Evolutionary conservation across 768 basidiomycete genomes (phyloP).

Genomic region (Boletus insuetus): DNA sequence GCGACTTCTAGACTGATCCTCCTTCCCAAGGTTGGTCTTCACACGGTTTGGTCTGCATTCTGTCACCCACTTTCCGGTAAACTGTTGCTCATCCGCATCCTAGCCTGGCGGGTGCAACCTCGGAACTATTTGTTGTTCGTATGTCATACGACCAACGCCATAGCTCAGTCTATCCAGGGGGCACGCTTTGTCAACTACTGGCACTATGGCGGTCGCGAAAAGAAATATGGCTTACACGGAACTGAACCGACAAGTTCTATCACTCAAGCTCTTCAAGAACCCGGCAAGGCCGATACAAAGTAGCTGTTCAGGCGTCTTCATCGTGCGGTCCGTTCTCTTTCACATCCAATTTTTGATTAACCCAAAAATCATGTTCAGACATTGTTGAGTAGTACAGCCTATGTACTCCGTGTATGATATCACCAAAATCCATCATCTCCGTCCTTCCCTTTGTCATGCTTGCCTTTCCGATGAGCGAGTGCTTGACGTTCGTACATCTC

Average conservation of each 20-base stretch:
- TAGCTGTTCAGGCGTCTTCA: conserved; percentile 1
- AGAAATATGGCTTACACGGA: conserved; percentile 45
- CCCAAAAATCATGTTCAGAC: conserved; percentile 3
- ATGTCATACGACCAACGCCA: conserved; percentile 88
- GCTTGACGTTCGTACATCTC: conserved; percentile 93
- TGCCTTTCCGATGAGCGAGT: conserved; percentile 72
- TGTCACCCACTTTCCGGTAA: neutral
- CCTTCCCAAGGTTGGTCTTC: conserved; percentile 63
- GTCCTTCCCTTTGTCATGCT: conserved; percentile 60
- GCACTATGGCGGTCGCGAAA: conserved; percentile 85
- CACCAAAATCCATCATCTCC: conserved; percentile 81
- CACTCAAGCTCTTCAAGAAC: conserved; percentile 48
- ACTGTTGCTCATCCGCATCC: conserved; percentile 4
- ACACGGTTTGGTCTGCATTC: conserved; percentile 79
- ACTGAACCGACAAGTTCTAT: conserved; percentile 40
- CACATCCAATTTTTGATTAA: neutral
- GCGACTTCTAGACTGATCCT: conserved; percentile 9
- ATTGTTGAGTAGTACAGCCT: conserved; percentile 14
- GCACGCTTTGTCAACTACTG: conserved; percentile 87
- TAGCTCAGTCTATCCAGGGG: conserved; percentile 83
- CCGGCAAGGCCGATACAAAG: conserved; percentile 31
- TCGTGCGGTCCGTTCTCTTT: conserved; percentile 1
- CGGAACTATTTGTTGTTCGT: conserved; percentile 95
- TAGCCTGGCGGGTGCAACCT: conserved; percentile 94
- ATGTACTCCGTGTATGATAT: conserved; percentile 16